A percentile compares a stretch with the other conserved stretches of the same genome.
These are phyloP conservation scores for Leccinum variicolor DNA, from an alignment of 768 basidiomycete species.

Conservation along the genomic window DNA sequence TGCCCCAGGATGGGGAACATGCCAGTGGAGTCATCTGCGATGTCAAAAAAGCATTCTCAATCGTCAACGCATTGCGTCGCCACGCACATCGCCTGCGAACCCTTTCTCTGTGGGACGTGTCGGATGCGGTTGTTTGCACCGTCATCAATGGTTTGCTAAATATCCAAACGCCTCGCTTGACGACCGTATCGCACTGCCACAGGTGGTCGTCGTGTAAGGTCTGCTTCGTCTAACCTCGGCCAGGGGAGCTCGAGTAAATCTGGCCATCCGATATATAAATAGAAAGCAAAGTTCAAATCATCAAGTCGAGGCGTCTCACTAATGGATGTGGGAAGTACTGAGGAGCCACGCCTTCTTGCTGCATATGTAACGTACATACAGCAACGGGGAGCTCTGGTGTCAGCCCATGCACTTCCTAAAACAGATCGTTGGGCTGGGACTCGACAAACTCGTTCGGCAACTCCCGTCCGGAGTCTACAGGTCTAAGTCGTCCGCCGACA, in stretches of 20 bases:
- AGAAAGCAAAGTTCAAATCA: too few species aligned
- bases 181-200: constrained; percentile 10
- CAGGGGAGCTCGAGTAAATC: not conserved
- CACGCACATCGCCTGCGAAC: constrained; percentile 6
- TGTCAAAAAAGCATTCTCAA: constrained; percentile 3
- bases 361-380: too few species aligned
- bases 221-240: not conserved
- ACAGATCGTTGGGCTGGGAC: too few species aligned
- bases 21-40: not conserved
- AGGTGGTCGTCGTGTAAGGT: not conserved
- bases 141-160: constrained; percentile 1
- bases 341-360: too few species aligned
- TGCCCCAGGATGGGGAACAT: not conserved
- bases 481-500: not conserved
- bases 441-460: too few species aligned
- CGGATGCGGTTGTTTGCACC: constrained; percentile 9
- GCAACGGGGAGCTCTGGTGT: too few species aligned
- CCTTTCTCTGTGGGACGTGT: constrained; percentile 13
- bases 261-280: not conserved
- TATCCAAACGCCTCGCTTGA: constrained; percentile 4
- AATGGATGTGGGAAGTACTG: too few species aligned
- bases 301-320: too few species aligned
- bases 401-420: too few species aligned
- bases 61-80: not conserved
- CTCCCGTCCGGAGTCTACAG: not conserved